Conservation (phyloP, 352 stramenopile genomes). For the Globisporangium nodosum region DNA sequence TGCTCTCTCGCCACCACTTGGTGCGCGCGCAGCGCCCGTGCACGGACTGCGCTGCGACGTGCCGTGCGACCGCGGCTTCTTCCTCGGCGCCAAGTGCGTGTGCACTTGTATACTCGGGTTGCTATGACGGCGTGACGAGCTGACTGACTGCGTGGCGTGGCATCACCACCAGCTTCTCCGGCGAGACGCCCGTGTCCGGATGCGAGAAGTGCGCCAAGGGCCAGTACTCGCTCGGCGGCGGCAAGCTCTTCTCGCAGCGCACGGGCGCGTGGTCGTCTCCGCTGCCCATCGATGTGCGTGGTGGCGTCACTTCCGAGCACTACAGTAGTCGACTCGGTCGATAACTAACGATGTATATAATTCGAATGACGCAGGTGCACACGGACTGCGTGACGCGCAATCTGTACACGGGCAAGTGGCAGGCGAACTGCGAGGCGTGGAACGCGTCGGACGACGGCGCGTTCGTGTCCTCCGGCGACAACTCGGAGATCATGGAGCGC, state of each 20-base stretch:
- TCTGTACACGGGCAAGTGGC: slow-evolving; percentile 70
- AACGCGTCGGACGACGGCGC: slow-evolving; percentile 41
- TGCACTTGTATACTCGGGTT: neutral
- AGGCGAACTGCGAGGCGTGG: slow-evolving; percentile 74
- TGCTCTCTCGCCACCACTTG: neutral
- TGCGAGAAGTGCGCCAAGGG: slow-evolving; percentile 67
- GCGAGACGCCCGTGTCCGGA: slow-evolving; percentile 45
- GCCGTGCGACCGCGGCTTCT: slow-evolving; percentile 60
- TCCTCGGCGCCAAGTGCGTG: slow-evolving; percentile 73
- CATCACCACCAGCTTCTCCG: slow-evolving; percentile 40
- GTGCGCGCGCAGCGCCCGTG: slow-evolving; percentile 42
- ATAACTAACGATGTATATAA: neutral
- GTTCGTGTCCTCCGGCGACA: slow-evolving; percentile 65
- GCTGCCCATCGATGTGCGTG: slow-evolving; percentile 44
- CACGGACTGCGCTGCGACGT: slow-evolving; percentile 65
- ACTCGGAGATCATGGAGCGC: slow-evolving; percentile 57
- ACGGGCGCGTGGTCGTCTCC: slow-evolving; percentile 61
- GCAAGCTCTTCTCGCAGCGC: slow-evolving; percentile 62
- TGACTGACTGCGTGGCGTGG: neutral
- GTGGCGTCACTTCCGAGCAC: no score
- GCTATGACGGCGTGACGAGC: no score
- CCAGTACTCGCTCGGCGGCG: slow-evolving; percentile 74
- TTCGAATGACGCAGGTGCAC: slow-evolving; percentile 25
- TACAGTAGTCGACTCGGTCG: neutral
- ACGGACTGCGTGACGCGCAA: slow-evolving; percentile 74